These are phyloP conservation scores for Tagetes erecta DNA, from an alignment of 129 eudicot species.

Conservation along the genomic window DNA sequence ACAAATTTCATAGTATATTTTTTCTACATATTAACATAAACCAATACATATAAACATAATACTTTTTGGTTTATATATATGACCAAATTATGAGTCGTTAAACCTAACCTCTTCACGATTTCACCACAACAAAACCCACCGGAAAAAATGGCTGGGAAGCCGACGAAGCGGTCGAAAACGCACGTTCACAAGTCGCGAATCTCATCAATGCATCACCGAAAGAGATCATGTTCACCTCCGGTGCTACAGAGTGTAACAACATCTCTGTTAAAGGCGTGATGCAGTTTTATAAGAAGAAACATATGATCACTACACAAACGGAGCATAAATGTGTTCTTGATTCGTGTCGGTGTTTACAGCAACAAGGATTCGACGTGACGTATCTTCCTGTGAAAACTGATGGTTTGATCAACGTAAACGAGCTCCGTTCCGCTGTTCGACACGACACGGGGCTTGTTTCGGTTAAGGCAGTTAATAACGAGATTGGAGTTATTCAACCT, in stretches of 20 bases:
- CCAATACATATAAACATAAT: no score
- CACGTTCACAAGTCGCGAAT: constrained; percentile 64
- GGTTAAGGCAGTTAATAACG: constrained; percentile 90
- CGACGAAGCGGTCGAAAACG: constrained; percentile 79
- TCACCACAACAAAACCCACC: no score
- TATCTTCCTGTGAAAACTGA: constrained; percentile 79
- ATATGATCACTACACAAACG: constrained; percentile 87
- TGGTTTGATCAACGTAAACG: constrained; percentile 63
- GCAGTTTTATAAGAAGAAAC: constrained; percentile 82
- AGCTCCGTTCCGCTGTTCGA: constrained; percentile 55
- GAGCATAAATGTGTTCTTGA: constrained; percentile 98
- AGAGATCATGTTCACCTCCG: constrained; percentile 90
- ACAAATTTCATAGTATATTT: no score
- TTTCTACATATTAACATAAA: no score
- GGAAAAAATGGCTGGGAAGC: constrained; percentile 71
- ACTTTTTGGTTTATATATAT: no score
- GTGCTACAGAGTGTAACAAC: constrained; percentile 95
- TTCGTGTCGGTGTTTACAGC: constrained; percentile 87
- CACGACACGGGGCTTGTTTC: constrained; percentile 84
- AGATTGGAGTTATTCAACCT: constrained; percentile 94
- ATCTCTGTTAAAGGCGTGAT: constrained; percentile 84
- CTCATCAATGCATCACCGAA: constrained; percentile 80
- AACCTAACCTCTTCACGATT: no score
- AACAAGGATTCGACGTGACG: constrained; percentile 83
- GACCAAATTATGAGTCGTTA: no score